Conservation (phyloP, 106 monocot genomes). For the Chionographis japonica region DNA sequence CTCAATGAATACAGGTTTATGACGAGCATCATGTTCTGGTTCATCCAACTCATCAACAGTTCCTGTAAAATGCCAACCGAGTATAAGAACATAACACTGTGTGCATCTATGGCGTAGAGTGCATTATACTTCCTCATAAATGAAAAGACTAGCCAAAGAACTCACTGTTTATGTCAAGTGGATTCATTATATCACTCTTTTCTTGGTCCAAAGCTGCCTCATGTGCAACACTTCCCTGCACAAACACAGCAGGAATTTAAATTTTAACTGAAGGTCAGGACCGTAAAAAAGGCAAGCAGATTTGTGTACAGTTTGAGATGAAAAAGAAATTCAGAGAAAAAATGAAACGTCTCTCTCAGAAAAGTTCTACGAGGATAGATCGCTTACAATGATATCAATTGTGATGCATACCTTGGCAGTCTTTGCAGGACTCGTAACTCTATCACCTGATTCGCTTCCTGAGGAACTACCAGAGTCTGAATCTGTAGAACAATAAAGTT, state of each 20-base stretch:
- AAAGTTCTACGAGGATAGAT: too few relatives aligned
- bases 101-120: too few relatives aligned
- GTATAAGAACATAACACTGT: not conserved
- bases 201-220: constrained; percentile 32
- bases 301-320: too few relatives aligned
- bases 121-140: not conserved
- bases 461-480: constrained; percentile 67
- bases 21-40: constrained; percentile 21
- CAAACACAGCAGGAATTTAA: not conserved
- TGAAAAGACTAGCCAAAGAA: not conserved
- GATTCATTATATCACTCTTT: constrained; percentile 49
- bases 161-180: constrained; percentile 35
- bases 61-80: constrained; percentile 25
- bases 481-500: constrained; percentile 23
- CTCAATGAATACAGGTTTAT: constrained; percentile 19
- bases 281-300: too few relatives aligned
- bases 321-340: too few relatives aligned
- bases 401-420: constrained; percentile 26
- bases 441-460: constrained; percentile 43
- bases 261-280: not conserved
- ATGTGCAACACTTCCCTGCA: constrained; percentile 34
- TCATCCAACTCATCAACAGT: constrained; percentile 25
- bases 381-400: too few relatives aligned
- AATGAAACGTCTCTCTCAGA: too few relatives aligned
- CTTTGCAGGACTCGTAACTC: constrained; percentile 27